These are phyloP conservation scores for Senna tora DNA, from an alignment of 306 rosid species.

Conservation along the genomic window DNA sequence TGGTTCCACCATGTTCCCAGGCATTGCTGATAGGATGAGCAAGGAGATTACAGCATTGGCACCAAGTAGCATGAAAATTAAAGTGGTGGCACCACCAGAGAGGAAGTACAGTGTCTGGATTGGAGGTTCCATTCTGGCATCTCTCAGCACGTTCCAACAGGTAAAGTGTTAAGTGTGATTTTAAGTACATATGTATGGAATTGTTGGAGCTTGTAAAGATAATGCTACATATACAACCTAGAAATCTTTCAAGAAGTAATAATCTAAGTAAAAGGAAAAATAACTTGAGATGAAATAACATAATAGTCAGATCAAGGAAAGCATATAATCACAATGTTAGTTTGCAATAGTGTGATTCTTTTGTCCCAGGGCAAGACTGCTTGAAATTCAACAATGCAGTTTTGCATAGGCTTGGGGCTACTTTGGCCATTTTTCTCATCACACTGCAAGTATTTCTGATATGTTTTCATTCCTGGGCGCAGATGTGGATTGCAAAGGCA, in stretches of 20 bases:
- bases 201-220: constrained; percentile 2
- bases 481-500: constrained; percentile 99
- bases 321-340: background rate
- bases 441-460: constrained; percentile 24
- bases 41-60: constrained; percentile 62
- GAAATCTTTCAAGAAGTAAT: constrained; percentile 13
- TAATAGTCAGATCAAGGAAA: constrained; percentile 5
- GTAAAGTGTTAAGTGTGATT: constrained; percentile 41
- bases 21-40: constrained; percentile 65
- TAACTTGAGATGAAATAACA: constrained; percentile 10
- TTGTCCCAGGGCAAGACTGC: background rate
- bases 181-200: background rate
- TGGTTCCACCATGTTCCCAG: constrained; percentile 64
- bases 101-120: constrained; percentile 67
- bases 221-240: background rate
- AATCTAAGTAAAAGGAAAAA: background rate
- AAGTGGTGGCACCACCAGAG: constrained; percentile 64
- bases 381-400: background rate
- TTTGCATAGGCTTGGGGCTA: constrained; percentile 1
- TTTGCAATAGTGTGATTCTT: background rate
- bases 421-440: background rate
- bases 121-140: constrained; percentile 63
- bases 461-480: constrained; percentile 33
- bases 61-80: constrained; percentile 59
- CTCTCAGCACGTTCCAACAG: constrained; percentile 67